A percentile compares a stretch with the other conserved stretches of the same genome.
Conservation (phyloP, 495 filamentous ascomycete species). For the Penicillium coprophilum region DNA sequence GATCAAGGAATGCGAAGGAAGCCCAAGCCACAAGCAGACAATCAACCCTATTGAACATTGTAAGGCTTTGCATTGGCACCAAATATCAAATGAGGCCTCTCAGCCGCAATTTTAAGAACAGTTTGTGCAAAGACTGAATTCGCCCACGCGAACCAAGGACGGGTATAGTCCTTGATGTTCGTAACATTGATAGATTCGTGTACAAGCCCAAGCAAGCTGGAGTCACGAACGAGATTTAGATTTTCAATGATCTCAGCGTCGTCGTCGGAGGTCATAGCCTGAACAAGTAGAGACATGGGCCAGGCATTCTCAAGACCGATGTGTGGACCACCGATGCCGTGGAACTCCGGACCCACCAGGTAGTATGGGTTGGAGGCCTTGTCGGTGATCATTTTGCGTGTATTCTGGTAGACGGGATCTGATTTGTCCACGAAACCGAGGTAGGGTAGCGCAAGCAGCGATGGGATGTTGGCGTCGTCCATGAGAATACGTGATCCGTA, state of each 20-base stretch:
- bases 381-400: slow-evolving; percentile 83
- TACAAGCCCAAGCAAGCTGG: slow-evolving; percentile 73
- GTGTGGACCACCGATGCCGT: slow-evolving; percentile 83
- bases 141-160: slow-evolving; percentile 97
- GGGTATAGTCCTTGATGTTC: slow-evolving; percentile 68
- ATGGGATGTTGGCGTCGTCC: slow-evolving; percentile 97
- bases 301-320: slow-evolving; percentile 87
- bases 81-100: slow-evolving; percentile 89
- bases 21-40: not conserved
- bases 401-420: slow-evolving; percentile 81
- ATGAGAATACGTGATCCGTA: slow-evolving; percentile 90
- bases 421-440: slow-evolving; percentile 73
- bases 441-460: slow-evolving; percentile 79
- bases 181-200: slow-evolving; percentile 94
- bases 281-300: slow-evolving; percentile 92
- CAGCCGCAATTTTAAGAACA: slow-evolving; percentile 79
- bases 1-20: not conserved
- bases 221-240: slow-evolving; percentile 69
- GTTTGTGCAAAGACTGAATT: slow-evolving; percentile 96
- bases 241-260: slow-evolving; percentile 76
- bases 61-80: slow-evolving; percentile 52
- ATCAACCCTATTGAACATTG: slow-evolving; percentile 18
- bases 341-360: slow-evolving; percentile 72
- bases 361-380: slow-evolving; percentile 86
- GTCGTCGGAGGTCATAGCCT: slow-evolving; percentile 86